phyloP scores from a whole-genome alignment of 148 eudicot genomes.

The Polygonum aviculare region DNA sequence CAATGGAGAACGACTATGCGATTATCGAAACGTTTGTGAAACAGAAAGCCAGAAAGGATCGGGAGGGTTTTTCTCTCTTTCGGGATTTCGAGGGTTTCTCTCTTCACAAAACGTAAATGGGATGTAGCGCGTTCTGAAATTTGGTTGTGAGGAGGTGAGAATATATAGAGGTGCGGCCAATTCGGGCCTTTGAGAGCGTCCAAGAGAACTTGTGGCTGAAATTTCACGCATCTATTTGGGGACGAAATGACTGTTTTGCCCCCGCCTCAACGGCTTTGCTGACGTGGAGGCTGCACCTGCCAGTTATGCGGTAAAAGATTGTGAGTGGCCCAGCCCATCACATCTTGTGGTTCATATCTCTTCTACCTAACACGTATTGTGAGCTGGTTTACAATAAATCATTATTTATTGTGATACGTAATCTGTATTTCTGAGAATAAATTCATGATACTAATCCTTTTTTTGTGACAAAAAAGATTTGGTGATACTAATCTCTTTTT shows the following conservation, averaged over 20 bases:
- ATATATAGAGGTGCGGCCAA: not conserved
- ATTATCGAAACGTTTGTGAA: not conserved
- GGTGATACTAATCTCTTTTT: no score
- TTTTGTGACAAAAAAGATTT: no score
- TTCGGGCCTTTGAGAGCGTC: not conserved
- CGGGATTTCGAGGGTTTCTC: not conserved
- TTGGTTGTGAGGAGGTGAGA: not conserved
- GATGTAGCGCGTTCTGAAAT: not conserved
- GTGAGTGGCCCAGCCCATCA: no score
- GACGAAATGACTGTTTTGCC: not conserved
- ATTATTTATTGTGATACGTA: no score
- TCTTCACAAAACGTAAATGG: not conserved
- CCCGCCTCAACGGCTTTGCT: not conserved
- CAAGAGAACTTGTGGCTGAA: conserved; percentile 2
- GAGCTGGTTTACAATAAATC: no score
- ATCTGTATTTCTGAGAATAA: no score
- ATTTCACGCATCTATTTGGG: not conserved
- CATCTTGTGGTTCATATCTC: no score
- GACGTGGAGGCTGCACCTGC: not conserved
- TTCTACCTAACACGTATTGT: no score
- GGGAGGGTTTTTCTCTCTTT: not conserved
- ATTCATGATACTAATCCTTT: no score
- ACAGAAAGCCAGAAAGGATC: not conserved
- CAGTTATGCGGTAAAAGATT: no score
- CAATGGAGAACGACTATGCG: not conserved